Evolutionary conservation across 1,284 basidiomycete species (phyloP).

Genomic region (Heterobasidion parviporum): DNA sequence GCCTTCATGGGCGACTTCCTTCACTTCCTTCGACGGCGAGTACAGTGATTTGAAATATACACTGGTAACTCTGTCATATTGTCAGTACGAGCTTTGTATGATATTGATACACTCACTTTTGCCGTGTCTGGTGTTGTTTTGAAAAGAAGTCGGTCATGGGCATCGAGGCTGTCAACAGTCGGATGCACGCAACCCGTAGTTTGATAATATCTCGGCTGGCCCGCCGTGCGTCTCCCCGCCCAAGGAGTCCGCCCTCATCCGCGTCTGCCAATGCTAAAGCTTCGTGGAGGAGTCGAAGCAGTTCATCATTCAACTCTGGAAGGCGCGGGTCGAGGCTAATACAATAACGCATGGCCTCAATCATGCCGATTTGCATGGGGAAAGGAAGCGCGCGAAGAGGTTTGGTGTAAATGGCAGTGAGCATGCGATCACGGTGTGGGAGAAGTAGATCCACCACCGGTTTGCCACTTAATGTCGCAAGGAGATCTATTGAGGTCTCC

Average conservation of each 20-base stretch:
- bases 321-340: constrained; percentile 79
- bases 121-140: constrained; percentile 74
- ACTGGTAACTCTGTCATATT: constrained; percentile 65
- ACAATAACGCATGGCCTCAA: constrained; percentile 94
- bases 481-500: constrained; percentile 75
- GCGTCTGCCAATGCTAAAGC: constrained; percentile 94
- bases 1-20: constrained; percentile 93
- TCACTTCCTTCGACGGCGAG: constrained; percentile 88
- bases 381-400: constrained; percentile 96
- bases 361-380: constrained; percentile 95
- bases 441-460: constrained; percentile 74
- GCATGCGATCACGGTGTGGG: constrained; percentile 83
- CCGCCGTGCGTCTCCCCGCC: constrained; percentile 71
- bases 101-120: constrained; percentile 47
- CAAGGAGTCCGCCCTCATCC: constrained; percentile 81
- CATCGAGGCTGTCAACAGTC: constrained; percentile 91
- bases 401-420: constrained; percentile 91
- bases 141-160: constrained; percentile 89
- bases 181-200: constrained; percentile 93
- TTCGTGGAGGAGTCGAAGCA: constrained; percentile 89
- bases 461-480: constrained; percentile 71
- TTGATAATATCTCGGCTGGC: constrained; percentile 80
- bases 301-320: constrained; percentile 87
- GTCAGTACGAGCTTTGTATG: constrained; percentile 7
- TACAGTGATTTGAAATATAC: constrained; percentile 99